These are phyloP conservation scores for Boletus sensibilis DNA, from an alignment of 768 basidiomycete species.

Conservation along the genomic window DNA sequence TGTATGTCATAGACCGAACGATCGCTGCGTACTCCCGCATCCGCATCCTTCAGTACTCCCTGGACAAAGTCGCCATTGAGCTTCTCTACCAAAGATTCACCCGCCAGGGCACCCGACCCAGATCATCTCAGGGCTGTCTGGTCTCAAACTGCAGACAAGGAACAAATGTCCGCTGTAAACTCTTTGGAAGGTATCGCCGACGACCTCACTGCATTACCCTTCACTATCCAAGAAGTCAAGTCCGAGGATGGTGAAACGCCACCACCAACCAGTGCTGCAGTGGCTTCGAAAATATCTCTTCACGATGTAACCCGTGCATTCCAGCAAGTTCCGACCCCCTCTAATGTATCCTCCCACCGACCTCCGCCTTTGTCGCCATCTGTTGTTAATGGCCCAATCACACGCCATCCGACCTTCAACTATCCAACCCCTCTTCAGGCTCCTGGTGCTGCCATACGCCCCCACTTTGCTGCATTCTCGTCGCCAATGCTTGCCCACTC, in stretches of 20 bases:
- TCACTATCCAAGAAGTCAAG: conserved; percentile 81
- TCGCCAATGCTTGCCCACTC: conserved; percentile 75
- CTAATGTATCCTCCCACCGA: conserved; percentile 46
- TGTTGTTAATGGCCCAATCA: conserved; percentile 34
- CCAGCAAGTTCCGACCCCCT: conserved; percentile 75
- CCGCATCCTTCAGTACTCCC: conserved; percentile 35
- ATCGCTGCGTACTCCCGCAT: conserved; percentile 48
- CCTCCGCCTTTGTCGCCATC: conserved; percentile 51
- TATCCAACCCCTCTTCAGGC: conserved; percentile 43
- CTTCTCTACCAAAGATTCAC: conserved; percentile 63
- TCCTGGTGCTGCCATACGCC: conserved; percentile 48
- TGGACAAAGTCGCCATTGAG: conserved; percentile 55
- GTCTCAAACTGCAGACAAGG: conserved; percentile 74
- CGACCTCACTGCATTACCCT: conserved; percentile 76
- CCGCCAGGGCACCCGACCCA: conserved; percentile 70
- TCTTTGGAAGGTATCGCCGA: conserved; percentile 83
- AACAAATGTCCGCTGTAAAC: conserved; percentile 66
- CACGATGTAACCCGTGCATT: conserved; percentile 85
- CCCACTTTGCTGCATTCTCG: conserved; percentile 57
- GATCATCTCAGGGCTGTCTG: conserved; percentile 84
- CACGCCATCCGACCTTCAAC: conserved; percentile 27
- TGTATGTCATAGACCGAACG: conserved; percentile 38
- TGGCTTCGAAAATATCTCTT: conserved; percentile 71
- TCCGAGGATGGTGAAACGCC: conserved; percentile 84
- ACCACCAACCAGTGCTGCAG: conserved; percentile 55